Percentiles rank a stretch among this genome's conserved stretches.
Evolutionary conservation across 23 red algal genomes (phyloP).

Genomic region (Gracilariopsis chorda): DNA sequence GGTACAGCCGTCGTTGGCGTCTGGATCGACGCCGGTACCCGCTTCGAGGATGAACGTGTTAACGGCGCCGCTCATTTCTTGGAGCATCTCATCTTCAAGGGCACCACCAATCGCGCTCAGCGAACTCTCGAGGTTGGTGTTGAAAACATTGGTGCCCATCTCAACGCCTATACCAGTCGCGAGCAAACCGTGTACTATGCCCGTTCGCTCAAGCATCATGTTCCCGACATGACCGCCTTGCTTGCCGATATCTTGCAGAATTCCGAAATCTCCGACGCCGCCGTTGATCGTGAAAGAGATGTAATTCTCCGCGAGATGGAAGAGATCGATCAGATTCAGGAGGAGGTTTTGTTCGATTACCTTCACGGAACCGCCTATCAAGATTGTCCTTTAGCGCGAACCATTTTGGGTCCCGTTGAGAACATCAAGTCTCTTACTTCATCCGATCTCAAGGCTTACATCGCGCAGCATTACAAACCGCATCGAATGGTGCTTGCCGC

Average conservation of each 20-base stretch:
- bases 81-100: constrained; percentile 99
- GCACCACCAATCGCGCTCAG: constrained; percentile 82
- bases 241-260: constrained; percentile 98
- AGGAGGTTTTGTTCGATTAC: constrained; percentile 98
- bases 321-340: constrained; percentile 90
- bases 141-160: constrained; percentile 95
- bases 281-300: constrained; percentile 92
- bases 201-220: constrained; percentile 71
- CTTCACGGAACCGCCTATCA: constrained; percentile 94
- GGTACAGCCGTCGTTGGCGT: constrained; percentile 92
- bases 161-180: constrained; percentile 98
- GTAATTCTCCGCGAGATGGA: constrained; percentile 97
- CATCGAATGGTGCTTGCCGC: constrained; percentile 98
- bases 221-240: constrained; percentile 77
- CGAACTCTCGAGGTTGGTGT: constrained; percentile 86
- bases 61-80: constrained; percentile 99
- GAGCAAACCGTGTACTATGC: constrained; percentile 99
- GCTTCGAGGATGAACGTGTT: constrained; percentile 79
- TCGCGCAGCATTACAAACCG: constrained; percentile 89
- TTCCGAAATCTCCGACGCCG: constrained; percentile 76
- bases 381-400: constrained; percentile 83
- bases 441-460: constrained; percentile 81
- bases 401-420: constrained; percentile 91
- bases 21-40: constrained; percentile 95
- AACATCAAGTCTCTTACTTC: constrained; percentile 88